phyloP scores from a whole-genome alignment of 805 yeast species.

The Candida nitratophila region DNA sequence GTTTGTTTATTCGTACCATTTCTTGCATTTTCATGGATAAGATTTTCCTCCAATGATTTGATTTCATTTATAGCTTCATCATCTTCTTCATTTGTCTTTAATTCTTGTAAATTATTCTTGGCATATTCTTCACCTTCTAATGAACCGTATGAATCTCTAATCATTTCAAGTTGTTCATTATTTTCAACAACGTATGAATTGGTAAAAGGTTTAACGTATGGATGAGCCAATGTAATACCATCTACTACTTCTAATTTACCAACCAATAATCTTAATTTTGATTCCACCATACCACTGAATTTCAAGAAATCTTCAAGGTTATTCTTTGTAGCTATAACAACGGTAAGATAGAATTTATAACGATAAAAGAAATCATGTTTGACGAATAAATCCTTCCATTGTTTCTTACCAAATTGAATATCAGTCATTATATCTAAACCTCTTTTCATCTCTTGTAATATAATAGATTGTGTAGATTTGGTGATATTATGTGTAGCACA shows the following conservation, averaged over 20 bases:
- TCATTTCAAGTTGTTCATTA: constrained; percentile 31
- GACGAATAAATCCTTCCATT: constrained; percentile 70
- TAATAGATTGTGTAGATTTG: constrained; percentile 77
- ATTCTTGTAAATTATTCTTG: constrained; percentile 25
- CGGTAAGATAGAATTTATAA: constrained; percentile 81
- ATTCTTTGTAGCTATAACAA: constrained; percentile 71
- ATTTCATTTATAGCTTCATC: constrained; percentile 13
- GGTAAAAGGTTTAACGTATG: constrained; percentile 74
- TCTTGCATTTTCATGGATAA: constrained; percentile 17
- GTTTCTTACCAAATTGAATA: constrained; percentile 52
- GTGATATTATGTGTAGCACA: constrained; percentile 97
- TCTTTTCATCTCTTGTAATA: constrained; percentile 70
- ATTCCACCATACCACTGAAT: constrained; percentile 92
- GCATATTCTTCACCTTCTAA: constrained; percentile 43
- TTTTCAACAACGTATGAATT: constrained; percentile 35
- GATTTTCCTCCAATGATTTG: constrained; percentile 18
- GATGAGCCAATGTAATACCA: constrained; percentile 82
- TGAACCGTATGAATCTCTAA: constrained; percentile 44
- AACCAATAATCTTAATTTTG: constrained; percentile 74
- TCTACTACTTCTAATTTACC: constrained; percentile 72
- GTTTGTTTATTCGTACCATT: constrained; percentile 3
- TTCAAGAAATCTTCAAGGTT: constrained; percentile 75
- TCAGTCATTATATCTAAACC: constrained; percentile 68
- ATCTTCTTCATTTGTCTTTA: constrained; percentile 23
- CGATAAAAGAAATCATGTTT: constrained; percentile 77